These are phyloP conservation scores for Fistulifera pelliculosa DNA, from an alignment of 108 stramenopile species.

Conservation along the genomic window DNA sequence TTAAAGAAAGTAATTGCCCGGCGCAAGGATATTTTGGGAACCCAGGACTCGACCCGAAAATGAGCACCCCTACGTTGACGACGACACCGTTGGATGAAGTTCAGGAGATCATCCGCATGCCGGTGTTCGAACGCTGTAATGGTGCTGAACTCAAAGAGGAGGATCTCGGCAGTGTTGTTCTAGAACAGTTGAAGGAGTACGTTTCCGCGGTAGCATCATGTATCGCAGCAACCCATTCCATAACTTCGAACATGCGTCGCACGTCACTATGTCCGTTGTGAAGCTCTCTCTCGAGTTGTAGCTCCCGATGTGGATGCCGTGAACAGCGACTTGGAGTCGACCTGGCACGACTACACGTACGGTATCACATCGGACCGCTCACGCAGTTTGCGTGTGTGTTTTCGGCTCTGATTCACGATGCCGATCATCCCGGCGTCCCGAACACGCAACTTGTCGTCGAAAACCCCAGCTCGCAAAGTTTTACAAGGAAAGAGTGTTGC, in stretches of 20 bases:
- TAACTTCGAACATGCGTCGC: conserved; percentile 9
- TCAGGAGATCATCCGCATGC: conserved; percentile 8
- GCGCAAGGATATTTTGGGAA: background rate
- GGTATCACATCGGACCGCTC: conserved; percentile 24
- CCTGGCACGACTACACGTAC: conserved; percentile 12
- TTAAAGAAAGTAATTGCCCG: background rate
- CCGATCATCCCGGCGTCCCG: conserved; percentile 26
- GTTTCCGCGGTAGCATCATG: conserved; percentile 1
- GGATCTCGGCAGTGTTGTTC: conserved; percentile 1
- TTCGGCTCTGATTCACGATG: conserved; percentile 1
- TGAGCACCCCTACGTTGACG: background rate
- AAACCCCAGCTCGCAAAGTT: conserved; percentile 25
- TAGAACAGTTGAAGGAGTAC: conserved; percentile 1
- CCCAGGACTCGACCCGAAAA: background rate
- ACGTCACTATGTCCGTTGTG: conserved; percentile 2
- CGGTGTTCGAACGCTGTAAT: background rate
- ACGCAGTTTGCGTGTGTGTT: conserved; percentile 35
- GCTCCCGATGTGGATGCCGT: background rate
- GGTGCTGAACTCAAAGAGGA: background rate
- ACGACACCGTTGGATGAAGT: conserved; percentile 8
- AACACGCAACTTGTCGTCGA: conserved; percentile 33
- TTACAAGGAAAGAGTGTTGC: conserved; percentile 33
- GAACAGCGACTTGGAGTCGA: background rate
- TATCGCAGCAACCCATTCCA: conserved; percentile 10
- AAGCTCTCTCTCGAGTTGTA: conserved; percentile 2